A percentile compares a stretch with the other conserved stretches of the same genome.
phyloP scores from a whole-genome alignment of 179 eudicot species.

The Heliamphora pulchella region DNA sequence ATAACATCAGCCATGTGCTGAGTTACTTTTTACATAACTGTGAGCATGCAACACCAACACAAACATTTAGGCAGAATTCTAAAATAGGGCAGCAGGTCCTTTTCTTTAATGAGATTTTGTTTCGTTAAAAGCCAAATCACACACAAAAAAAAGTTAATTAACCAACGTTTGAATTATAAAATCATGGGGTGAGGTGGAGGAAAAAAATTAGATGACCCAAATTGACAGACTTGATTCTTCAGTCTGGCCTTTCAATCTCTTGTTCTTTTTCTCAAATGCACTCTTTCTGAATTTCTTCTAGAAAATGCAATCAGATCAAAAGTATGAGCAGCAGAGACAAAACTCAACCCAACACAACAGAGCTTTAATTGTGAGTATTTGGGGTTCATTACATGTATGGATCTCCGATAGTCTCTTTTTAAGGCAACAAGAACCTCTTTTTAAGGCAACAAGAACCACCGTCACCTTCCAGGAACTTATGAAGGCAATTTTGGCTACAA shows the following conservation, averaged over 20 bases:
- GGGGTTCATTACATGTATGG: neutral
- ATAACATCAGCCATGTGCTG: neutral
- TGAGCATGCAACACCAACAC: neutral
- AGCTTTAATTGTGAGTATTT: neutral
- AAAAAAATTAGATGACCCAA: neutral
- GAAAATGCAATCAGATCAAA: no score
- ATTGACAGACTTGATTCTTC: neutral
- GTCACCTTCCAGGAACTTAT: neutral
- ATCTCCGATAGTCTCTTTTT: neutral
- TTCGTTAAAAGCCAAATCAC: neutral
- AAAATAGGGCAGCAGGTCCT: neutral
- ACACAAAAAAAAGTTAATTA: neutral
- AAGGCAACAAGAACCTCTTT: no score
- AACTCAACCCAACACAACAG: neutral
- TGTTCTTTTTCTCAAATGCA: neutral
- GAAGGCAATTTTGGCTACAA: neutral
- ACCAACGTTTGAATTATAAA: neutral
- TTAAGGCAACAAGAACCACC: neutral
- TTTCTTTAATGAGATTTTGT: neutral
- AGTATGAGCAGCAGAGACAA: neutral
- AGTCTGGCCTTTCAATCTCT: neutral
- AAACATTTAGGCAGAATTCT: neutral
- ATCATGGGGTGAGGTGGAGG: no score
- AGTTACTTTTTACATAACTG: neutral
- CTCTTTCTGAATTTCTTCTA: constrained; percentile 1